Evolutionary conservation across 2,329 filamentous ascomycete species (phyloP).

Genomic region (Fonsecaea pugnacius): DNA sequence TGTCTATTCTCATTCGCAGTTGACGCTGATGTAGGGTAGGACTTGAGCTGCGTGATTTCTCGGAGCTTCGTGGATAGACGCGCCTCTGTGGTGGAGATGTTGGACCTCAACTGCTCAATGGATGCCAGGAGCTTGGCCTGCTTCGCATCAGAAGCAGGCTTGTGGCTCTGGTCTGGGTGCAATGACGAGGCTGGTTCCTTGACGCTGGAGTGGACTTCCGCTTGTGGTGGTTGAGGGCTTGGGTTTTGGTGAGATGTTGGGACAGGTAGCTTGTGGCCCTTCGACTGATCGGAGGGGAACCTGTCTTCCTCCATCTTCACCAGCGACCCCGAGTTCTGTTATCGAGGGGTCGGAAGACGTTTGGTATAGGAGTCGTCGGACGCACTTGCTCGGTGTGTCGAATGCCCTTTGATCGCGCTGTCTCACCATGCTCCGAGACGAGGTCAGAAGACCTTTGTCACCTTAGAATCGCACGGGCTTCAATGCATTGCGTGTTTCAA

Average conservation of each 20-base stretch:
- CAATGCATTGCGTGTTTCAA: not conserved
- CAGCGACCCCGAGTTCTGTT: not conserved
- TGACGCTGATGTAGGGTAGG: not conserved
- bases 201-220: too few relatives aligned
- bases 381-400: not conserved
- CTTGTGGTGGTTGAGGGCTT: not conserved
- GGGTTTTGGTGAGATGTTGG: not conserved
- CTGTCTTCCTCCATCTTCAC: not conserved
- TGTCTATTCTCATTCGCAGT: not conserved
- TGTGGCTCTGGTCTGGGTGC: not conserved
- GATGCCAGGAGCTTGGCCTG: conserved; percentile 8
- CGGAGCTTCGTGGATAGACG: conserved; percentile 13
- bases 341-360: not conserved
- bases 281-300: not conserved
- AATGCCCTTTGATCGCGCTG: not conserved
- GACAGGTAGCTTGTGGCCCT: not conserved
- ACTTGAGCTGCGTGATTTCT: conserved; percentile 18
- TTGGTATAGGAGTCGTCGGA: not conserved
- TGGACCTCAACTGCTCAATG: conserved; percentile 16
- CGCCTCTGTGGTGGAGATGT: conserved; percentile 12
- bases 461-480: not conserved
- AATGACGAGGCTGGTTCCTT: not conserved
- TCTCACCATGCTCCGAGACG: not conserved
- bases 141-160: not conserved
- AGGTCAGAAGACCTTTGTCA: not conserved